Evolutionary conservation across 345 rosid genomes (phyloP).

Genomic region (Gossypium arboreum): DNA sequence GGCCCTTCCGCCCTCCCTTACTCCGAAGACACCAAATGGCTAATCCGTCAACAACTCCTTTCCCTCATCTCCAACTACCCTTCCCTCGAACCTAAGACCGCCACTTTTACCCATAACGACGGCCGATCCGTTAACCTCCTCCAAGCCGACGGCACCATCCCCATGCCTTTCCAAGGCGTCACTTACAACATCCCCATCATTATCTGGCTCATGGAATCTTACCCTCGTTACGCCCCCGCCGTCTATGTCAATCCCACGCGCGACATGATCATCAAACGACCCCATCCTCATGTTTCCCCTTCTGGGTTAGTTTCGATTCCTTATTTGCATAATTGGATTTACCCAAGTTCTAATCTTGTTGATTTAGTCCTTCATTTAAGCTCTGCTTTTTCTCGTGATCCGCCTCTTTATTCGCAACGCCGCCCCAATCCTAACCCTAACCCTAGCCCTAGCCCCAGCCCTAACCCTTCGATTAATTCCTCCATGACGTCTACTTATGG

Average conservation of each 20-base stretch:
- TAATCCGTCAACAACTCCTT: constrained; percentile 90
- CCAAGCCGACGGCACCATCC: constrained; percentile 91
- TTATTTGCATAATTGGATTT: constrained; percentile 76
- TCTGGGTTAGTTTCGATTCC: constrained; percentile 78
- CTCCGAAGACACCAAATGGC: constrained; percentile 74
- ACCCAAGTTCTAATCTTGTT: constrained; percentile 73
- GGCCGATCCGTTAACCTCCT: constrained; percentile 88
- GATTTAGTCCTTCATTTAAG: constrained; percentile 61
- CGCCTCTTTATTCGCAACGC: constrained; percentile 88
- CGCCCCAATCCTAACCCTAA: constrained; percentile 36
- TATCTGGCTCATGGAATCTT: constrained; percentile 89
- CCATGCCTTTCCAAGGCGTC: constrained; percentile 73
- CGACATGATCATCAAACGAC: constrained; percentile 90
- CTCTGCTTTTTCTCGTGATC: constrained; percentile 61
- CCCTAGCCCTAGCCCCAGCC: constrained; percentile 19
- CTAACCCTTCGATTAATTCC: constrained; percentile 22
- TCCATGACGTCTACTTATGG: constrained; percentile 38
- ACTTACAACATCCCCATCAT: constrained; percentile 90
- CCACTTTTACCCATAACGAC: constrained; percentile 93
- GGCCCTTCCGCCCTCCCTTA: constrained; percentile 82
- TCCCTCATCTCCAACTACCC: constrained; percentile 48
- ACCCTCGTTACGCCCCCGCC: constrained; percentile 75
- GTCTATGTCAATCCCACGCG: constrained; percentile 91
- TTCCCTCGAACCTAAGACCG: constrained; percentile 79
- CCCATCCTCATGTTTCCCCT: constrained; percentile 75